A percentile compares a stretch with the other conserved stretches of the same genome.
Conservation (phyloP, 768 basidiomycete genomes). For the Leucocoprinus birnbaumii region DNA sequence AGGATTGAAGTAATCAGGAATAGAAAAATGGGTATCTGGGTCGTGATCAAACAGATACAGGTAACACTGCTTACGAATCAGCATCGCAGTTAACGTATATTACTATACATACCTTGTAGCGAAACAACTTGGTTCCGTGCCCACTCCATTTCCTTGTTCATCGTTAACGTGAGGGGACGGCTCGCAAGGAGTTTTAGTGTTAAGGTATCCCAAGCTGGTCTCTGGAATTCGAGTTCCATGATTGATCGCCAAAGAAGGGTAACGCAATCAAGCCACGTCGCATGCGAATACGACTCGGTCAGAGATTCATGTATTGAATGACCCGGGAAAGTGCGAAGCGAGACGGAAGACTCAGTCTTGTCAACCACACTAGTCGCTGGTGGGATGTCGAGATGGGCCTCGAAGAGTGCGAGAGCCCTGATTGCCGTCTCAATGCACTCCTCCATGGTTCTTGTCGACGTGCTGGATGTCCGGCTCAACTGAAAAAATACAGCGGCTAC, state of each 20-base stretch:
- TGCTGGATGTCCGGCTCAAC: neutral
- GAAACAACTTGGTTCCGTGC: constrained; percentile 1
- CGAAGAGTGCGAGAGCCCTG: neutral
- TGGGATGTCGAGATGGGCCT: neutral
- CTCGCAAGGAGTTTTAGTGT: constrained; percentile 1
- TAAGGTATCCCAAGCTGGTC: constrained; percentile 1
- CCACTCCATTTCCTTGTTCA: neutral
- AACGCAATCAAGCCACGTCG: constrained; percentile 1
- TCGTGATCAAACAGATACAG: no score
- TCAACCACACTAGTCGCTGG: neutral
- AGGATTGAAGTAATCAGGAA: no score
- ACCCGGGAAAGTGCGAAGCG: neutral
- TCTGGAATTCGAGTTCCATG: neutral
- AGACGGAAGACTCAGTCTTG: neutral
- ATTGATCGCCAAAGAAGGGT: constrained; percentile 4
- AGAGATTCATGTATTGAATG: neutral
- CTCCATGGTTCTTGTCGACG: neutral
- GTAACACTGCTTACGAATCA: no score
- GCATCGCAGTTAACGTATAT: neutral
- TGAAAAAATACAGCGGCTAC: constrained; percentile 1
- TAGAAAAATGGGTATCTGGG: no score
- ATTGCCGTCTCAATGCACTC: neutral
- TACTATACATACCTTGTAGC: neutral
- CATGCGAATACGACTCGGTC: neutral
- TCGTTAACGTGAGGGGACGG: neutral